Conservation (phyloP, 2,329 filamentous ascomycete species). For the Penicillium capsulatum region DNA sequence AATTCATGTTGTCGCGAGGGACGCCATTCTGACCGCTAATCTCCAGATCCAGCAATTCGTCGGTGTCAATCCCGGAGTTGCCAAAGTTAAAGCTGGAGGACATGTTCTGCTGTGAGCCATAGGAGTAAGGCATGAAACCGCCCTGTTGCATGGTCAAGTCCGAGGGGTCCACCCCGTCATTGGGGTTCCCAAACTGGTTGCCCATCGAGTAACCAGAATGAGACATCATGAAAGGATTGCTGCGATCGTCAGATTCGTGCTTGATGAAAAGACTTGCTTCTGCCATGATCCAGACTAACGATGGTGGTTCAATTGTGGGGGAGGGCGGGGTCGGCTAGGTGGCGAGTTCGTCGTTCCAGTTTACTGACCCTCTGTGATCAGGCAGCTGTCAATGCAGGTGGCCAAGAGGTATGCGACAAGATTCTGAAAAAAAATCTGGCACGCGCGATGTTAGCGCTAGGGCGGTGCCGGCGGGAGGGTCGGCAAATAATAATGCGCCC, state of each 20-base stretch:
- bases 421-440: conserved; percentile 5
- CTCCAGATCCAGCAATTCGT: conserved; percentile 72
- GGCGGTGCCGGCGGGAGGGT: conserved; percentile 4
- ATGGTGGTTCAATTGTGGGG: conserved; percentile 7
- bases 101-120: conserved; percentile 60
- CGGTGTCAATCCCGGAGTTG: conserved; percentile 76
- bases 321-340: conserved; percentile 10
- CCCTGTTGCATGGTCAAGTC: conserved; percentile 67
- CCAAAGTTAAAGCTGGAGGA: conserved; percentile 71
- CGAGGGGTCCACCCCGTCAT: conserved; percentile 72
- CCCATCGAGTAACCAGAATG: conserved; percentile 50
- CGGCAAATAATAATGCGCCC: conserved; percentile 13
- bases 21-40: conserved; percentile 41
- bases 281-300: conserved; percentile 42
- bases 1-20: conserved; percentile 35
- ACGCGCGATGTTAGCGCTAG: conserved; percentile 9
- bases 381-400: conserved; percentile 12
- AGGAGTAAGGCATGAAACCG: conserved; percentile 54
- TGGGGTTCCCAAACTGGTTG: conserved; percentile 53
- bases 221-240: conserved; percentile 49
- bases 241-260: conserved; percentile 61
- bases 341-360: conserved; percentile 8
- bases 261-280: conserved; percentile 62
- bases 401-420: conserved; percentile 6
- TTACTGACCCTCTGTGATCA: conserved; percentile 21